phyloP scores from a whole-genome alignment of 352 stramenopile species.

The Phytopythium vexans region DNA sequence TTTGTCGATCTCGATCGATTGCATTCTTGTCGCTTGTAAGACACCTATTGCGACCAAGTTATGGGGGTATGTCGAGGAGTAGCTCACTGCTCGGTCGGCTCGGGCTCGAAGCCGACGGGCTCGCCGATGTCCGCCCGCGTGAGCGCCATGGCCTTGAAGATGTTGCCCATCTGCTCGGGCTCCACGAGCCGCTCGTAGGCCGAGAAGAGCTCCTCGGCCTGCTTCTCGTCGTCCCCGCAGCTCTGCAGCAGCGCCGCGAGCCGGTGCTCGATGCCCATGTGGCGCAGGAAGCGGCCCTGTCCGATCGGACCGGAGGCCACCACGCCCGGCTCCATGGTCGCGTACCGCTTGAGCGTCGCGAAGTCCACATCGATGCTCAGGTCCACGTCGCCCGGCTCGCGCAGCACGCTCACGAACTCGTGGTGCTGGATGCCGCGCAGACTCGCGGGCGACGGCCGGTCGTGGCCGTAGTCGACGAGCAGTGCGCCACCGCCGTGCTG shows the following conservation, averaged over 20 bases:
- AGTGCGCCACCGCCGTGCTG: conserved; percentile 84
- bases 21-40: too few relatives aligned
- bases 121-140: conserved; percentile 50
- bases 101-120: conserved; percentile 59
- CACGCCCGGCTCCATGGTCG: conserved; percentile 50
- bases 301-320: conserved; percentile 85
- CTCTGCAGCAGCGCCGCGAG: conserved; percentile 89
- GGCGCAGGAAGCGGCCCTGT: conserved; percentile 92
- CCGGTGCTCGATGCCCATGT: conserved; percentile 94
- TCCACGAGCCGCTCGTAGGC: conserved; percentile 92
- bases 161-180: conserved; percentile 91
- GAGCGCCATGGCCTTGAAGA: conserved; percentile 94
- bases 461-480: conserved; percentile 95
- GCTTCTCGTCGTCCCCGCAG: conserved; percentile 63
- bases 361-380: conserved; percentile 91
- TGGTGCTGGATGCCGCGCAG: conserved; percentile 94
- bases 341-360: conserved; percentile 63
- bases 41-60: too few relatives aligned
- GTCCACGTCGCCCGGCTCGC: conserved; percentile 91
- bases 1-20: too few relatives aligned
- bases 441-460: conserved; percentile 87
- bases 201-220: conserved; percentile 88
- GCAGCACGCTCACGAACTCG: conserved; percentile 91
- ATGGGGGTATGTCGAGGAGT: too few relatives aligned
- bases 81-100: too few relatives aligned